Percentiles rank a stretch among this genome's conserved stretches.
Conservation (phyloP, 2,329 filamentous ascomycete genomes). For the Fusarium sp. region DNA sequence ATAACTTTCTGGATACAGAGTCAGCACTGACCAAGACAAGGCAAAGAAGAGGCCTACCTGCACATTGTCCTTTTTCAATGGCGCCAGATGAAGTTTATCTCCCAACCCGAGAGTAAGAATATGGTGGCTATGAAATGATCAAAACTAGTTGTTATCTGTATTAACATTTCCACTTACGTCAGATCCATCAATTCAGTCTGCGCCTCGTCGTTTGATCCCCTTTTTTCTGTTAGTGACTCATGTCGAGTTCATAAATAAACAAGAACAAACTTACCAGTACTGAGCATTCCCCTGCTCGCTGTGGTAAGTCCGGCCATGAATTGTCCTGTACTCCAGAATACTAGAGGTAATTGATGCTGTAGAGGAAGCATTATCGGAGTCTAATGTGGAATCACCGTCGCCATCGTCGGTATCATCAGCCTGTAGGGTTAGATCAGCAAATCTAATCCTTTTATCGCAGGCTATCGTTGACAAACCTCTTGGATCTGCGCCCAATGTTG, state of each 20-base stretch:
- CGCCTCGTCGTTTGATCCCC: conserved; percentile 45
- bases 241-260: background rate
- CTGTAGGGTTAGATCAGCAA: background rate
- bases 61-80: conserved; percentile 43
- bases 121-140: conserved; percentile 27
- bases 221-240: background rate
- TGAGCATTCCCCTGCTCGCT: conserved; percentile 45
- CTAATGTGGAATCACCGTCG: conserved; percentile 13
- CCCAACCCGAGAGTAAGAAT: conserved; percentile 43
- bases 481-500: conserved; percentile 41
- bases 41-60: conserved; percentile 15
- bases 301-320: conserved; percentile 45
- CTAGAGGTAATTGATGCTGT: conserved; percentile 42
- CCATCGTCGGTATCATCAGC: background rate
- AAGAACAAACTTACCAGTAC: conserved; percentile 39
- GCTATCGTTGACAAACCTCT: conserved; percentile 22
- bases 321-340: conserved; percentile 42
- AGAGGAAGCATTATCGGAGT: conserved; percentile 32
- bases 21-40: conserved; percentile 24
- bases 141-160: background rate
- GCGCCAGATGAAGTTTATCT: conserved; percentile 41
- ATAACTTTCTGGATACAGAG: conserved; percentile 47
- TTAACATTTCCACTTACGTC: conserved; percentile 16
- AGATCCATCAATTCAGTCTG: conserved; percentile 46
- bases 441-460: too few relatives aligned